Evolutionary conservation across 257 asterid species (phyloP), one percentile per base, ranked within the genome.

Genomic region (Anisodus acutangulus): DNA sequence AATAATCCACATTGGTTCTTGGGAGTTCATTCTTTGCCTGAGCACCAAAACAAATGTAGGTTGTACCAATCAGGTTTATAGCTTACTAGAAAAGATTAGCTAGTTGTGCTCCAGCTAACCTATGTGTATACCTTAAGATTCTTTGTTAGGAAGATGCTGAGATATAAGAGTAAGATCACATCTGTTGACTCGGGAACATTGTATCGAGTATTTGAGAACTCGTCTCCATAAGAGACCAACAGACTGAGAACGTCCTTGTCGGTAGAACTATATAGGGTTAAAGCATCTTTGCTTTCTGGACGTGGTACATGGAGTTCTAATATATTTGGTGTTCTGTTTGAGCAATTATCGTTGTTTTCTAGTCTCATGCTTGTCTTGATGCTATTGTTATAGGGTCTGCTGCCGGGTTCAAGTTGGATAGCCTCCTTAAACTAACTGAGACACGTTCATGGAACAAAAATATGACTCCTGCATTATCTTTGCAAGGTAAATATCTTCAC

Each of bases 381-480:
- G 63, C 63, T 22, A 76, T 60, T 37, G 62, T 26, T 84, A 81
- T 87, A 95, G 98, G 98, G 83, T 93, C 97, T 88, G 98, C 98
- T 71, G 93, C 93, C 26, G 98, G 98, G 67, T 95, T 95, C 90
- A 95, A 97, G 83, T 86, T 95, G 83, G 98, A 95, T 71, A 94
- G 98, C 86, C 98, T 95, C 82, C 93, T 93, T 47, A 95, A 95
- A 87, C 97, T 95, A 71, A 90, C 92, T 13, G 98, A 95, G 83
- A 95, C 98, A 59, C 89, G 98, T 84, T 91, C 98, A 15, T 89
- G 90, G 39, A 95, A 94, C 90, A 92, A 91, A 86, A 94, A 93
- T 88, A 91, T 94, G 84, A 95, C 98, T 79, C 97, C 94, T 95
- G 93, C 98, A 95, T 90, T 93, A 95, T 86, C 91, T 95, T 78